Evolutionary conservation across 495 filamentous ascomycete species (phyloP).

Genomic region (Choiromyces venosus): DNA sequence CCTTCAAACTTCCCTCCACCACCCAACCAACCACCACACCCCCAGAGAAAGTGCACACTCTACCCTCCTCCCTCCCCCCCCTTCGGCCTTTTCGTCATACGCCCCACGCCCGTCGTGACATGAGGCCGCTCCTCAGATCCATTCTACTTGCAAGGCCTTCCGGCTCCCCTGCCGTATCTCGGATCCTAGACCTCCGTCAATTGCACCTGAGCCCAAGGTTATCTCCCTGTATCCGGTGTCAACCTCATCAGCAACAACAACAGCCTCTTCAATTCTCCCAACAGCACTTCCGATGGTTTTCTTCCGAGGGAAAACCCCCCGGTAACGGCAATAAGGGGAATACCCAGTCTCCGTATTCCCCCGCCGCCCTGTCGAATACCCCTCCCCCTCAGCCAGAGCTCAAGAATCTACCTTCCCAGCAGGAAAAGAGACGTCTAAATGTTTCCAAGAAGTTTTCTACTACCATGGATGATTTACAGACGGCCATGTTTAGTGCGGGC

Average conservation of each 20-base stretch:
- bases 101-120: slow-evolving; percentile 4
- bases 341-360: slow-evolving; percentile 6
- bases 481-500: slow-evolving; percentile 73
- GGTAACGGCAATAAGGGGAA: slow-evolving; percentile 3
- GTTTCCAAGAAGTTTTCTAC: slow-evolving; percentile 66
- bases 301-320: slow-evolving; percentile 8
- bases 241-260: slow-evolving; percentile 13
- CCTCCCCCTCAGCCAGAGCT: slow-evolving; percentile 18
- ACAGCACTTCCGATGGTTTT: slow-evolving; percentile 27
- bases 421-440: slow-evolving; percentile 65
- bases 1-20: not conserved
- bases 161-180: slow-evolving; percentile 1
- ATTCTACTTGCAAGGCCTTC: slow-evolving; percentile 34
- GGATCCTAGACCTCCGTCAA: slow-evolving; percentile 17
- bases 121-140: slow-evolving; percentile 34
- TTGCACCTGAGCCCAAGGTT: slow-evolving; percentile 14
- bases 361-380: not conserved
- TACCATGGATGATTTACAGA: slow-evolving; percentile 84
- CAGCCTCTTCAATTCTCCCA: slow-evolving; percentile 6
- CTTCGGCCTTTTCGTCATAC: slow-evolving; percentile 11
- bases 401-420: slow-evolving; percentile 66
- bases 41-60: not conserved
- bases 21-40: not conserved
- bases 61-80: not conserved
- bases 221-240: slow-evolving; percentile 11